phyloP scores from a whole-genome alignment of 106 monocot species.

The Posidonia australis region DNA sequence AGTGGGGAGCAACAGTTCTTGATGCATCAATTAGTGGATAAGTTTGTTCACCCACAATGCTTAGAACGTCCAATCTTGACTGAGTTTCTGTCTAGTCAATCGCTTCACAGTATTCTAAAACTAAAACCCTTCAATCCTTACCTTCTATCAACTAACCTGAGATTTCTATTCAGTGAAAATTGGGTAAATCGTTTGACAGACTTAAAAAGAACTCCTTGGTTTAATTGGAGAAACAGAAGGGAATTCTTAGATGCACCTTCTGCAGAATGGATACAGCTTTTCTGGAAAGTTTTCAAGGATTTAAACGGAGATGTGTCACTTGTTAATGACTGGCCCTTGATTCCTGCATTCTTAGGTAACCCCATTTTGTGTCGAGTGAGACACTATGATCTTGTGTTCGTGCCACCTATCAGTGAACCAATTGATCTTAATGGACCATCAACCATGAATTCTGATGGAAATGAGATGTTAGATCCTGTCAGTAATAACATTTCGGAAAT shows the following conservation, averaged over 20 bases:
- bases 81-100: conserved; percentile 28
- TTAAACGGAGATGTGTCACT: conserved; percentile 65
- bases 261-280: conserved; percentile 73
- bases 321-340: conserved; percentile 78
- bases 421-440: conserved; percentile 5
- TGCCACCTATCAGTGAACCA: conserved; percentile 42
- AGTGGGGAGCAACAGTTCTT: conserved; percentile 67
- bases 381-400: conserved; percentile 49
- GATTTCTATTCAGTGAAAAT: conserved; percentile 42
- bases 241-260: conserved; percentile 26
- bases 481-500: neutral
- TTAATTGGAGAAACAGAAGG: conserved; percentile 50
- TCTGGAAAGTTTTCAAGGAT: conserved; percentile 61
- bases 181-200: conserved; percentile 49
- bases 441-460: conserved; percentile 14
- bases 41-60: conserved; percentile 69
- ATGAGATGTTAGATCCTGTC: conserved; percentile 6
- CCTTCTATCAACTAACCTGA: conserved; percentile 55
- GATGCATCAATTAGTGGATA: conserved; percentile 56
- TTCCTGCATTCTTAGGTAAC: conserved; percentile 63
- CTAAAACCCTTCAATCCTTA: conserved; percentile 38
- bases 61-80: conserved; percentile 47
- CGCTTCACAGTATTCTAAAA: conserved; percentile 48
- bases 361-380: conserved; percentile 71
- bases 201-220: conserved; percentile 49